Percentiles rank a stretch among this genome's conserved stretches.
Conservation (phyloP, 306 rosid species). For the Comarum palustre region DNA sequence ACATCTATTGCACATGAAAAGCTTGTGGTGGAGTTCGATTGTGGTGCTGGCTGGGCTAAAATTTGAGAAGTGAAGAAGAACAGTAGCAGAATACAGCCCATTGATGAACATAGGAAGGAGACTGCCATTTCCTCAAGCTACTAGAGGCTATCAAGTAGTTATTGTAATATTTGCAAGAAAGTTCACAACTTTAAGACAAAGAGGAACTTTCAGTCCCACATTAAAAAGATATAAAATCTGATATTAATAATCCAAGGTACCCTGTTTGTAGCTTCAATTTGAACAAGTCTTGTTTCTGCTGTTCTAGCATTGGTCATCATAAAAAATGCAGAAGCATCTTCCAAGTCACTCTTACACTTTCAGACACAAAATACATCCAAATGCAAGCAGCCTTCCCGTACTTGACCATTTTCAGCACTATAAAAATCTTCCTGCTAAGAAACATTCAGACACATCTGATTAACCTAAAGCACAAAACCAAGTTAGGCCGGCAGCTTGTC, state of each 20-base stretch:
- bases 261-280: background rate
- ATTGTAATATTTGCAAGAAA: slow-evolving; percentile 15
- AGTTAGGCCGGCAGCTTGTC: slow-evolving; percentile 36
- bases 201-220: background rate
- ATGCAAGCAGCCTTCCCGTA: slow-evolving; percentile 2
- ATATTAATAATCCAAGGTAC: background rate
- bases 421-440: slow-evolving; percentile 23
- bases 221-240: slow-evolving; percentile 4
- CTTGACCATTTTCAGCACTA: slow-evolving; percentile 9
- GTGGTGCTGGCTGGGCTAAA: slow-evolving; percentile 33
- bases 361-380: slow-evolving; percentile 27
- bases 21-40: slow-evolving; percentile 28
- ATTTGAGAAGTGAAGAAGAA: slow-evolving; percentile 29
- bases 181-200: background rate
- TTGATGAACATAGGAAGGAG: slow-evolving; percentile 24
- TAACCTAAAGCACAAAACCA: slow-evolving; percentile 19
- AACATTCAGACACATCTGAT: slow-evolving; percentile 1
- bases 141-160: slow-evolving; percentile 1
- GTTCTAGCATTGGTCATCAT: background rate
- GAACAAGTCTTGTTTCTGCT: slow-evolving; percentile 4
- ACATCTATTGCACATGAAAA: slow-evolving; percentile 56
- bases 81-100: slow-evolving; percentile 29
- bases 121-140: slow-evolving; percentile 45
- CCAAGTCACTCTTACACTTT: background rate
- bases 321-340: background rate